These are phyloP conservation scores for Acacia acuminata DNA, from an alignment of 306 rosid species.

Conservation along the genomic window DNA sequence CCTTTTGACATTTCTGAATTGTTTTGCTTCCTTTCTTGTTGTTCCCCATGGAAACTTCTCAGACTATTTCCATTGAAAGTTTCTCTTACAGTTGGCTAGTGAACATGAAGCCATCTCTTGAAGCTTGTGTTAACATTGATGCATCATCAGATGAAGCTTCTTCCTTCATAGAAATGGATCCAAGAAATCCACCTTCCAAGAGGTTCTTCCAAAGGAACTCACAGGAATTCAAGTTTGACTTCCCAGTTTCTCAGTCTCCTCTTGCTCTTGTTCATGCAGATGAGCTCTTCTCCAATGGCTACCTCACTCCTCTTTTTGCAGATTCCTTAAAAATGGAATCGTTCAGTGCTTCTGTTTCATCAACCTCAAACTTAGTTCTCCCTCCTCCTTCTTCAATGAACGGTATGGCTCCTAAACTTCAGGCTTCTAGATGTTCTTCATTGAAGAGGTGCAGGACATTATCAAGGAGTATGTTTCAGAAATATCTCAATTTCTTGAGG, in stretches of 20 bases:
- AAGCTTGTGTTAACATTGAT: conserved; percentile 53
- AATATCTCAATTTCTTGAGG: conserved; percentile 75
- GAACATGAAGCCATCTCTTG: conserved; percentile 83
- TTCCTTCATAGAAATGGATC: conserved; percentile 98
- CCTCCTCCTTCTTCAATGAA: conserved; percentile 49
- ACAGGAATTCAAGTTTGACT: conserved; percentile 85
- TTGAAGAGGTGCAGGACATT: conserved; percentile 68
- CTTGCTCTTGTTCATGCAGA: conserved; percentile 83
- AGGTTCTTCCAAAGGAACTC: conserved; percentile 69
- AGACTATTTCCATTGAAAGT: conserved; percentile 88
- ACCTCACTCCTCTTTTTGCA: conserved; percentile 74
- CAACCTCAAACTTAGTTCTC: conserved; percentile 35
- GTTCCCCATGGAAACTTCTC: conserved; percentile 75
- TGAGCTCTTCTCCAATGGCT: conserved; percentile 90
- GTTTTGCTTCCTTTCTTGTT: conserved; percentile 2
- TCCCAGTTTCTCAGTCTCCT: conserved; percentile 67
- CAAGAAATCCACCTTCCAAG: conserved; percentile 86
- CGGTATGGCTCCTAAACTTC: conserved; percentile 27
- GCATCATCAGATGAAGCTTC: conserved; percentile 71
- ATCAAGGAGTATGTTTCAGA: conserved; percentile 65
- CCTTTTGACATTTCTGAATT: conserved; percentile 16
- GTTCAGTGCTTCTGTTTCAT: conserved; percentile 37
- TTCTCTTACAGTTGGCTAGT: conserved; percentile 96
- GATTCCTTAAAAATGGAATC: conserved; percentile 68
- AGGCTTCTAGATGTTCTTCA: conserved; percentile 54